Percentiles rank a stretch among this genome's conserved stretches.
These are phyloP conservation scores for Botryotinia convoluta DNA, from an alignment of 2,329 filamentous ascomycete species.

Conservation along the genomic window DNA sequence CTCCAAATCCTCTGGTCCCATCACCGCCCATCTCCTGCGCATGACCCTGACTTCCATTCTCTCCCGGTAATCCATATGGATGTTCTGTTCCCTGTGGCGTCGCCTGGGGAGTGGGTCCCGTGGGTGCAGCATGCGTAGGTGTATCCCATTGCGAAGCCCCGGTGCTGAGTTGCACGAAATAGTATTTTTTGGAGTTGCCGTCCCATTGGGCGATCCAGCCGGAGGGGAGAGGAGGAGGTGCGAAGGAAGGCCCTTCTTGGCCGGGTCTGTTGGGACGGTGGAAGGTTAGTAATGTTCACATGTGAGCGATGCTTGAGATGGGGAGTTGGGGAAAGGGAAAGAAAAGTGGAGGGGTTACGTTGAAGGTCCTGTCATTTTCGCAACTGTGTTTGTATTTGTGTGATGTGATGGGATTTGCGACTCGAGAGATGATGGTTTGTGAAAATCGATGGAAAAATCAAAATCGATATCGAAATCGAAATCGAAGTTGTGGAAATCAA, in stretches of 20 bases:
- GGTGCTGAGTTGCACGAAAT: slow-evolving; percentile 70
- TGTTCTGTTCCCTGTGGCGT: slow-evolving; percentile 51
- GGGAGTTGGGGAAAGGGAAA: not conserved
- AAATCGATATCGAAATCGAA: not conserved
- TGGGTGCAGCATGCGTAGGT: slow-evolving; percentile 61
- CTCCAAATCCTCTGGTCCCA: slow-evolving; percentile 57
- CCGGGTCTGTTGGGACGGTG: slow-evolving; percentile 30
- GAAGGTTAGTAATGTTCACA: slow-evolving; percentile 17
- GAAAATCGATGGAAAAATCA: not conserved
- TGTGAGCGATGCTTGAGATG: not conserved
- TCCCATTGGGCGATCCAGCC: slow-evolving; percentile 73
- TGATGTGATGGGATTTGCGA: not conserved
- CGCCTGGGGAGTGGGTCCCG: slow-evolving; percentile 57
- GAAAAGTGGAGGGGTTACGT: slow-evolving; percentile 27
- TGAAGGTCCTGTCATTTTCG: slow-evolving; percentile 35
- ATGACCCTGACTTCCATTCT: slow-evolving; percentile 20
- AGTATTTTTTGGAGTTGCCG: slow-evolving; percentile 61
- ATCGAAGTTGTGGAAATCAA: not conserved
- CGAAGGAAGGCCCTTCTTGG: slow-evolving; percentile 39
- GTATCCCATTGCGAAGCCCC: slow-evolving; percentile 73
- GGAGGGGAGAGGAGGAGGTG: slow-evolving; percentile 57
- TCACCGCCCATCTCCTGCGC: slow-evolving; percentile 52
- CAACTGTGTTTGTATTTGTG: not conserved
- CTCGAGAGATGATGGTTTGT: not conserved
- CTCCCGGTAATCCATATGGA: slow-evolving; percentile 55